Evolutionary conservation across 345 rosid genomes (phyloP).

Genomic region (Ceriops decandra): DNA sequence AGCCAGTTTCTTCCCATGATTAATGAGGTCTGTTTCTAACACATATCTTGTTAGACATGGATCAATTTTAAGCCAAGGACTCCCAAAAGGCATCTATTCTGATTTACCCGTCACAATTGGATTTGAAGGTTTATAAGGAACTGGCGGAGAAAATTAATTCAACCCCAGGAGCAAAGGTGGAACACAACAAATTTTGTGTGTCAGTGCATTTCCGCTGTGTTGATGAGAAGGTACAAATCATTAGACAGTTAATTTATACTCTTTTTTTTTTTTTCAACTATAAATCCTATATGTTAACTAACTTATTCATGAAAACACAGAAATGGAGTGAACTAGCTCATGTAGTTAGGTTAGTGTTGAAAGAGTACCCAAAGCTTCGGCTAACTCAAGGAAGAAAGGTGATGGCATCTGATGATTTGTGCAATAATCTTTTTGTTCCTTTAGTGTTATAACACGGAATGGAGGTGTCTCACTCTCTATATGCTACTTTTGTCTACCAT

Average conservation of each 20-base stretch:
- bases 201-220: conserved; percentile 84
- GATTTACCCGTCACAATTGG: too few species aligned
- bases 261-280: not conserved
- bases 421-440: not conserved
- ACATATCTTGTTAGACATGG: not conserved
- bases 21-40: conserved; percentile 43
- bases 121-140: conserved; percentile 41
- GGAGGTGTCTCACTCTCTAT: conserved; percentile 9
- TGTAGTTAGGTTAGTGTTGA: conserved; percentile 56
- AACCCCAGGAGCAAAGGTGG: conserved; percentile 64
- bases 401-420: conserved; percentile 9
- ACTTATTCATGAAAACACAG: conserved; percentile 34
- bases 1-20: conserved; percentile 69
- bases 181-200: conserved; percentile 71
- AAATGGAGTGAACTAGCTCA: conserved; percentile 74
- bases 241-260: not conserved
- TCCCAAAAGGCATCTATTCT: not conserved
- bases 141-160: conserved; percentile 57
- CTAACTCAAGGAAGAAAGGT: conserved; percentile 79
- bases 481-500: not conserved
- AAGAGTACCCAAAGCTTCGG: conserved; percentile 56
- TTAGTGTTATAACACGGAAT: not conserved
- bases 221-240: conserved; percentile 50
- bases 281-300: not conserved
- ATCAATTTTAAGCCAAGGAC: not conserved